Conservation (phyloP, 1,284 basidiomycete genomes). For the Ganoderma sp. region DNA sequence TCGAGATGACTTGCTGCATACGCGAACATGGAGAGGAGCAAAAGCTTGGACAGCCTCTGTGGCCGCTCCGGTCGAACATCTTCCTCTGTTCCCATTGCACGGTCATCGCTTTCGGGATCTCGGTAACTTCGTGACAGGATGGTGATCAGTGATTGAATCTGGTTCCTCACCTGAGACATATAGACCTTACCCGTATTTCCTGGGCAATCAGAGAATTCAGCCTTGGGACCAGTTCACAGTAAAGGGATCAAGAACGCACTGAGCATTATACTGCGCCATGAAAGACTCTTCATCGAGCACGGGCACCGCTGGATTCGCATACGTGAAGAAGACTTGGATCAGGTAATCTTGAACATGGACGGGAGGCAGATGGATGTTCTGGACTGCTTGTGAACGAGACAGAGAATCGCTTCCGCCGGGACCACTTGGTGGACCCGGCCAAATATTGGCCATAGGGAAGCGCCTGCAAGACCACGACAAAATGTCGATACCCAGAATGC, state of each 20-base stretch:
- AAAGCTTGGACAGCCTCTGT: conserved; percentile 72
- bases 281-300: conserved; percentile 77
- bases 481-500: not conserved
- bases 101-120: conserved; percentile 3
- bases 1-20: conserved; percentile 72
- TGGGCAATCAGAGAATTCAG: not conserved
- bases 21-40: conserved; percentile 81
- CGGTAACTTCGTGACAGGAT: conserved; percentile 11
- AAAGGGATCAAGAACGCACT: conserved; percentile 48
- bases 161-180: too few relatives aligned
- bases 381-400: conserved; percentile 39
- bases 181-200: conserved; percentile 21
- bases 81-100: not conserved
- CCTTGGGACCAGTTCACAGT: not conserved
- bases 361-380: conserved; percentile 58
- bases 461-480: conserved; percentile 52
- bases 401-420: not conserved
- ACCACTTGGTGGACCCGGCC: conserved; percentile 24
- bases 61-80: conserved; percentile 41
- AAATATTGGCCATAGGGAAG: conserved; percentile 66
- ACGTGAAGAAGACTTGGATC: conserved; percentile 77
- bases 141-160: not conserved
- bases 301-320: conserved; percentile 80
- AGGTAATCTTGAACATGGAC: conserved; percentile 68
- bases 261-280: conserved; percentile 63